Evolutionary conservation across 2,329 filamentous ascomycete species (phyloP), one percentile per base, ranked within the genome.

Genomic region (Beauveria sp.): DNA sequence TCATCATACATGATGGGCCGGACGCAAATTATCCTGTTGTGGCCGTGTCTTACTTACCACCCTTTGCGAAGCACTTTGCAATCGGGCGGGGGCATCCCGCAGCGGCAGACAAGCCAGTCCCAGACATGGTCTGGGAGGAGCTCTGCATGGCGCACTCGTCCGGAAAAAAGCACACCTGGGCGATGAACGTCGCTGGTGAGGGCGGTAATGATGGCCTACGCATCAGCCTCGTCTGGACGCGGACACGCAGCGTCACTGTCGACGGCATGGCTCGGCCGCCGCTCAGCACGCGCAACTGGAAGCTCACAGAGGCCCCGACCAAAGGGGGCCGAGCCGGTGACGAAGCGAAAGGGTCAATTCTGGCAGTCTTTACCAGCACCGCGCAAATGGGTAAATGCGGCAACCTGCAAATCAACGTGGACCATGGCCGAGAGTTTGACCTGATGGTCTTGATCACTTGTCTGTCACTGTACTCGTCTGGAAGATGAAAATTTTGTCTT

Each of bases 241-340:
- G 59, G n/a, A 64, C 63, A 2, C 59, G 55, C 26, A 59, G 47
- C 24, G 58, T 62, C n/a, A 58, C 51, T 22, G 63, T 63, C 14
- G 61, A 64, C 18, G 63, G 63, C 34, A 64, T 64, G 63, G 46
- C 50, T 2, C 45, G 60, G 8, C 46, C 55, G 38, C 24, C 45
- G 22, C 46, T 61, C 30, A 64, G 58, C 30, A 54, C 56, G 38
- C 62, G 62, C 10, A 64, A 64, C 54, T 64, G 62, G 62, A 64
- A 64, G 52, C 62, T 64, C 12, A 53, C 47, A 6, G 49, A 60
- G 9, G 5, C 6, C 14, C 18, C 26, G 9, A 3, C 49, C 5
- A 42, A 26, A 10, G 49, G n/a, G 1, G 26, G 26, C 28, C 38
- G 34, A 40, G 12, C 34, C 3, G 5, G 34, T 38, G 34, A 38